Conservation (phyloP, 75 land plant genomes). For the Sequoiadendron giganteum region DNA sequence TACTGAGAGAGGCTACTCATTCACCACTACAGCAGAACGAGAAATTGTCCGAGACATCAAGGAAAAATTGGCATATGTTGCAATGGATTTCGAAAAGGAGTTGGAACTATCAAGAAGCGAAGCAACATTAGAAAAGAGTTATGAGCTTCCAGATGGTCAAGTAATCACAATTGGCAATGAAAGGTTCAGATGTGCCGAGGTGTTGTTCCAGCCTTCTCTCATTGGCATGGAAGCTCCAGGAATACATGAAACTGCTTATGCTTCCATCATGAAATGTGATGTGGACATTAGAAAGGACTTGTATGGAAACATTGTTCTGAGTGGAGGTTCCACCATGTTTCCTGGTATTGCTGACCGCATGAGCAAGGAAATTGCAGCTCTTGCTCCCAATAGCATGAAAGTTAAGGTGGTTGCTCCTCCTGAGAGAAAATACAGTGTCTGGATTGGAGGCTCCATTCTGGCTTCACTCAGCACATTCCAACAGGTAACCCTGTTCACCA, state of each 20-base stretch:
- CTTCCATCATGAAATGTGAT: slow-evolving; percentile 54
- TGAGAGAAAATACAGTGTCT: slow-evolving; percentile 51
- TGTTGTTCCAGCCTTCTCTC: slow-evolving; percentile 61
- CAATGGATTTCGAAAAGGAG: slow-evolving; percentile 50
- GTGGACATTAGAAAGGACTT: slow-evolving; percentile 55
- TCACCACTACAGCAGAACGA: slow-evolving; percentile 58
- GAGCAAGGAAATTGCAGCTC: slow-evolving; percentile 51
- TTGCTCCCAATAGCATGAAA: slow-evolving; percentile 54
- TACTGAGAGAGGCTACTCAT: slow-evolving; percentile 58
- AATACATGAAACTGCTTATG: slow-evolving; percentile 38
- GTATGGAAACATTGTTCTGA: slow-evolving; percentile 50
- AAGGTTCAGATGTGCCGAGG: slow-evolving; percentile 71
- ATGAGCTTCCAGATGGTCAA: slow-evolving; percentile 72
- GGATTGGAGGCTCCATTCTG: slow-evolving; percentile 49
- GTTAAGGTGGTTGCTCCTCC: slow-evolving; percentile 62
- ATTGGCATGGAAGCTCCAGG: slow-evolving; percentile 58
- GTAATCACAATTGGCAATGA: slow-evolving; percentile 71
- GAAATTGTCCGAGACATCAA: slow-evolving; percentile 52
- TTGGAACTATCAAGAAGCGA: slow-evolving; percentile 31
- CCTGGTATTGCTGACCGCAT: slow-evolving; percentile 42
- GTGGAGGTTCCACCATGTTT: slow-evolving; percentile 60
- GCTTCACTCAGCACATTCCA: slow-evolving; percentile 53
- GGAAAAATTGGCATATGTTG: slow-evolving; percentile 46
- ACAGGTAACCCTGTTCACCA: slow-evolving; percentile 23
- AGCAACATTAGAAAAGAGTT: slow-evolving; percentile 43